Evolutionary conservation across 1,139 yeast genomes (phyloP), one percentile per base, ranked within the genome.

Genomic region (Wickerhamomyces sp.): DNA sequence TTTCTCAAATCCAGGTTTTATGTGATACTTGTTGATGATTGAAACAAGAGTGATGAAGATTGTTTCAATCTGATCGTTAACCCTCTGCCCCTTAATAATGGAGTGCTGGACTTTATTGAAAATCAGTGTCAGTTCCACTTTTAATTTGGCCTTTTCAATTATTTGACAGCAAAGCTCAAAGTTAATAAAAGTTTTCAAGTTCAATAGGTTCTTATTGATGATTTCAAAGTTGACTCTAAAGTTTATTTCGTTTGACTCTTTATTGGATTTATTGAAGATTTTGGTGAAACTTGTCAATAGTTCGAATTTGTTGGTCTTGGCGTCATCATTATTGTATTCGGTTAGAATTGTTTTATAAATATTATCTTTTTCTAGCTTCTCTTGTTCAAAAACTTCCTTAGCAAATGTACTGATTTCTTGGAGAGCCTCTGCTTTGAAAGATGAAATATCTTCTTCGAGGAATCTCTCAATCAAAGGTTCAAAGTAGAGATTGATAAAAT

Each of bases 1-100:
- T 52, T 80, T 83, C 35, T 78, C 81, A 58, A 92, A 92, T 0
- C 97, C 97, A 0, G 79, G 80, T 45, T 74, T 73, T 16, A 92
- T 72, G 61, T 92, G 97, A 19, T 76, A 70, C 17, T 71, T 70
- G 4, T 92, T 86, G n/a, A 90, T 67, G 6, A 76, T 67, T 4
- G 74, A 76, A 13, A 90, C 65, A 24, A 85, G 72, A 35, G 75
- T 76, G 16, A 81, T 78, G 55, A 88, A 92, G 2, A 89, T 67
- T 20, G 73, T 72, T 60, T 85, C 68, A 45, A 70, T 62, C 42
- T 71, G 60, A 44, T 48, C 13, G 34, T 49, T 37, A 9, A 53
- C 41, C 31, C 43, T 39, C 46, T 55, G 36, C 50, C 51, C 15
- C 63, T 65, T 39, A 44, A 62, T 16, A 38, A 55, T 35, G 56